Conservation (phyloP, 2,329 filamentous ascomycete genomes). For the Botrytis fabae region DNA sequence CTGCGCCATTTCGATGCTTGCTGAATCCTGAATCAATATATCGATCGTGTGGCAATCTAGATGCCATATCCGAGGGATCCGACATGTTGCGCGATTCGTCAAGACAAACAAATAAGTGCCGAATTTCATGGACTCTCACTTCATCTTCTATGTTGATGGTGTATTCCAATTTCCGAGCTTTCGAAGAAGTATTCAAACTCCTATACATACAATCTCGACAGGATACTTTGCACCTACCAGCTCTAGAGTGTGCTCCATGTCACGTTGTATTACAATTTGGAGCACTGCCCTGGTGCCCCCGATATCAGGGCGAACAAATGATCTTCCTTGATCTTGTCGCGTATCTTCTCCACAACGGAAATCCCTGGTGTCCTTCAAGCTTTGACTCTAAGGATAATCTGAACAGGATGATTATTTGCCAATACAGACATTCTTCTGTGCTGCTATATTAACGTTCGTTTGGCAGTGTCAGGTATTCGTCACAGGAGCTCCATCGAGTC, state of each 20-base stretch:
- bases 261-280: neutral
- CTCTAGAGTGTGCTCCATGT: neutral
- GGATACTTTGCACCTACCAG: neutral
- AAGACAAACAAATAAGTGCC: neutral
- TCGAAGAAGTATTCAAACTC: neutral
- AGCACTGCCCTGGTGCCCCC: neutral
- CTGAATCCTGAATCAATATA: neutral
- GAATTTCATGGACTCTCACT: neutral
- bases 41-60: neutral
- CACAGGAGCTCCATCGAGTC: neutral
- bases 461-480: neutral
- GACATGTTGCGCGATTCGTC: neutral
- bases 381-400: neutral
- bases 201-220: neutral
- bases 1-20: neutral
- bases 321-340: conserved; percentile 2
- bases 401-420: neutral
- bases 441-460: neutral
- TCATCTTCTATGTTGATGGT: neutral
- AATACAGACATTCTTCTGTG: neutral
- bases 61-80: neutral
- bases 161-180: neutral
- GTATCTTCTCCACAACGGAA: conserved; percentile 14
- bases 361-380: neutral
- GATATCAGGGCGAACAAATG: neutral